Evolutionary conservation across 2,329 filamentous ascomycete species (phyloP).

Genomic region (Claviceps paspali): DNA sequence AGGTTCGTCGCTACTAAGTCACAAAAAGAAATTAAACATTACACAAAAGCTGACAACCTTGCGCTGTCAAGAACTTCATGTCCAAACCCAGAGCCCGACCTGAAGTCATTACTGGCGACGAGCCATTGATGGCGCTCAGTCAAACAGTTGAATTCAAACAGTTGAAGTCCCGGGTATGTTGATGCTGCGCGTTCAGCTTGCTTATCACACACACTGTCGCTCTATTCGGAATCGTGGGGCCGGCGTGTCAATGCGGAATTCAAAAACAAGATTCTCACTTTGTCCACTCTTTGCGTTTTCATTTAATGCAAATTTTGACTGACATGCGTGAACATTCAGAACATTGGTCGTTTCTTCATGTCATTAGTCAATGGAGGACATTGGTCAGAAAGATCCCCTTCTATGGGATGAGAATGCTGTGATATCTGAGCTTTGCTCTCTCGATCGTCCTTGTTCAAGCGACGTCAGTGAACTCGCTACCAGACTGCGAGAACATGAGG

Average conservation of each 20-base stretch:
- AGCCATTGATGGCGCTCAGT: background rate
- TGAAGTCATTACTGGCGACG: background rate
- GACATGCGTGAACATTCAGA: background rate
- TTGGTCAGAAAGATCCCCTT: constrained; percentile 46
- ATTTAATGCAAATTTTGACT: background rate
- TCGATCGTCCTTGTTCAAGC: constrained; percentile 31
- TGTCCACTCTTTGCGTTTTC: background rate
- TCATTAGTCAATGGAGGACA: constrained; percentile 13
- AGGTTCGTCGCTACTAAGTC: background rate
- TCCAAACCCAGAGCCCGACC: background rate
- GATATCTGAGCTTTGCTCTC: constrained; percentile 47
- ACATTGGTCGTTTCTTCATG: background rate
- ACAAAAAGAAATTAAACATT: background rate
- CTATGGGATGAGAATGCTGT: constrained; percentile 57
- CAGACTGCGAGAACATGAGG: constrained; percentile 42
- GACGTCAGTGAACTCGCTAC: constrained; percentile 36
- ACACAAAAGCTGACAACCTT: background rate
- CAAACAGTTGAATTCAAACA: background rate
- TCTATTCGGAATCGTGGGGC: too few relatives aligned
- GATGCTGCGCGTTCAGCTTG: background rate
- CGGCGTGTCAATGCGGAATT: too few relatives aligned
- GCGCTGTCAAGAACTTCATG: background rate
- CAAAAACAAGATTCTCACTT: background rate
- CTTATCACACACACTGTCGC: too few relatives aligned
- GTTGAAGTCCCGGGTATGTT: background rate